Evolutionary conservation across 306 rosid species (phyloP), one percentile per base, ranked within the genome.

Genomic region (Fragaria nilgerrensis): DNA sequence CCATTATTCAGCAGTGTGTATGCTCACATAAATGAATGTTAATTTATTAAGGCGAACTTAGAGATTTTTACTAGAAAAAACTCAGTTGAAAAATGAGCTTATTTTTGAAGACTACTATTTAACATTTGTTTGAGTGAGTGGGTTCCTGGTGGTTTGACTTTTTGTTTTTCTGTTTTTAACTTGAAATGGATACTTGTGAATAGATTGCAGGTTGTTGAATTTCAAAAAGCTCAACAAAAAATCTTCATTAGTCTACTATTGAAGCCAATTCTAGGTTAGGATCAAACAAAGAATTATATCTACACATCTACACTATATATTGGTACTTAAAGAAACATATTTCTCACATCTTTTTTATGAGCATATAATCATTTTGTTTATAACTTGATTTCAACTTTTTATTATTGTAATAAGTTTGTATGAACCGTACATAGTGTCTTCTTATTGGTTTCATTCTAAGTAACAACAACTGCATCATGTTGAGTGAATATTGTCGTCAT

Each of bases 401-500:
- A 10, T 52, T 48, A 43, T n/a, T 67, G 32, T 55, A 39, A 22
- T 39, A 7, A 16, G 17, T 56, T 70, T 12, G 8, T 23, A 2
- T 19, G 19, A 25, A 39, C 25, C 3, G 5, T 34, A 44, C 20
- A 36, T 58, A 58, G 34, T 41, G 23, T 2, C 12, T 19, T 73
- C 43, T 20, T 73, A 7, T 23, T 73, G 34, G 44, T 64, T 37
- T 61, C 14, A 61, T 56, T 56, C 64, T 55, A 39, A 34, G 29
- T 22, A 39, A 47, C 47, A 9, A 52, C 37, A 68, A 43, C 13
- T 29, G 58, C 78, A 13, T 64, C 69, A 23, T 66, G 64, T 17
- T 71, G 76, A 85, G 49, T 79, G 76, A 80, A 79, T 70, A 49
- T 74, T 81, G 73, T 77, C 49, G 53, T 84, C 69, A 65, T 88